A percentile compares a stretch with the other conserved stretches of the same genome.
Evolutionary conservation across 306 rosid species (phyloP).

Genomic region (Corylus avellana): DNA sequence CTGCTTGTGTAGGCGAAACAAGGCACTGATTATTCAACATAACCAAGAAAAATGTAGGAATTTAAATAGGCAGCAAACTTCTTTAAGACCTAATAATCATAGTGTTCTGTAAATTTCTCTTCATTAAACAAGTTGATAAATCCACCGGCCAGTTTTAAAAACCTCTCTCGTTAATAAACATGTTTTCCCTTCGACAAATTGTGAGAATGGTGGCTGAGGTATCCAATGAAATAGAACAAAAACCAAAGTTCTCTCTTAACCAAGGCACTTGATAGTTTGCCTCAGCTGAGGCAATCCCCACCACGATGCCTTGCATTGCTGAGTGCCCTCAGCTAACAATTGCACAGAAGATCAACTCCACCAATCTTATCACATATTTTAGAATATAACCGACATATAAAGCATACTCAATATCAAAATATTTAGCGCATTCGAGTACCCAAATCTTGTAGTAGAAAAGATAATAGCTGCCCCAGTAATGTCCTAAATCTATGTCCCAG

Average conservation of each 20-base stretch:
- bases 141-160: neutral
- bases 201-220: neutral
- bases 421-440: neutral
- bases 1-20: neutral
- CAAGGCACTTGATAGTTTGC: neutral
- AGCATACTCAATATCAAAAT: neutral
- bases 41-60: neutral
- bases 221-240: conserved; percentile 1
- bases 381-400: neutral
- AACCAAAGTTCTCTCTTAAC: neutral
- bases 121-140: conserved; percentile 1
- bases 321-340: conserved; percentile 1
- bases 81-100: neutral
- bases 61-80: neutral
- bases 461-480: neutral
- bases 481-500: neutral
- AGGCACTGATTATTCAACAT: neutral
- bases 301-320: too few relatives aligned
- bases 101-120: neutral
- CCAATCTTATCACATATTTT: neutral
- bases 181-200: neutral
- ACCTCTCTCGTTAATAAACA: neutral
- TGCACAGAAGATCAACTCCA: conserved; percentile 16
- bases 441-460: neutral
- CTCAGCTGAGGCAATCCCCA: too few relatives aligned